These are phyloP conservation scores for Kuraishia piskuri DNA, from an alignment of 805 yeast species.

Conservation along the genomic window DNA sequence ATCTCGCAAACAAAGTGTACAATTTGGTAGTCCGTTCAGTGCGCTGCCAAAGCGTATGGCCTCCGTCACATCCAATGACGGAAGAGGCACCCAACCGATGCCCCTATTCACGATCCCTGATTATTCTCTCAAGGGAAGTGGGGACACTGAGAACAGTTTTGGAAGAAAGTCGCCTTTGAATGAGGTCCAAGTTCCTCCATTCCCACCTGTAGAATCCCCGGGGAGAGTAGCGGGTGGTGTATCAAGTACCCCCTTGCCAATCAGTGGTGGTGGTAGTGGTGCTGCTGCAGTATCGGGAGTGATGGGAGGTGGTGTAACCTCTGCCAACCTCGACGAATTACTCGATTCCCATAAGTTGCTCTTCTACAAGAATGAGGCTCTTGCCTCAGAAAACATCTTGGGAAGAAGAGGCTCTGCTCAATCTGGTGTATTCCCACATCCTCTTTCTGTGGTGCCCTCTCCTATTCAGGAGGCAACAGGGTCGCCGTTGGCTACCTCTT, in stretches of 20 bases:
- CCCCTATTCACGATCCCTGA: neutral
- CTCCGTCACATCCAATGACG: conserved; percentile 4
- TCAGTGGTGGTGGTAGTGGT: neutral
- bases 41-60: conserved; percentile 7
- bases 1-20: neutral
- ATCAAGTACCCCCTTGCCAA: too few species aligned
- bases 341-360: conserved; percentile 13
- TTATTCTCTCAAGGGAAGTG: neutral
- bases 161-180: neutral
- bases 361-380: conserved; percentile 7
- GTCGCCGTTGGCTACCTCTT: neutral
- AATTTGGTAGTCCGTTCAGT: neutral
- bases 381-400: neutral
- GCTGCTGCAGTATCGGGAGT: conserved; percentile 3
- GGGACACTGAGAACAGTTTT: neutral
- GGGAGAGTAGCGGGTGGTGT: neutral
- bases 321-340: conserved; percentile 1
- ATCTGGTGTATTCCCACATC: neutral
- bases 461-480: neutral
- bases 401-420: conserved; percentile 1
- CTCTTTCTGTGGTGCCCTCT: neutral
- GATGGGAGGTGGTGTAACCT: conserved; percentile 3
- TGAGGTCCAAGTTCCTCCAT: neutral
- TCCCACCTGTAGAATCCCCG: neutral
- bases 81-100: neutral